These are phyloP conservation scores for Vanderwaltozyma tropicalis DNA, from an alignment of 805 yeast genomes.

Conservation along the genomic window DNA sequence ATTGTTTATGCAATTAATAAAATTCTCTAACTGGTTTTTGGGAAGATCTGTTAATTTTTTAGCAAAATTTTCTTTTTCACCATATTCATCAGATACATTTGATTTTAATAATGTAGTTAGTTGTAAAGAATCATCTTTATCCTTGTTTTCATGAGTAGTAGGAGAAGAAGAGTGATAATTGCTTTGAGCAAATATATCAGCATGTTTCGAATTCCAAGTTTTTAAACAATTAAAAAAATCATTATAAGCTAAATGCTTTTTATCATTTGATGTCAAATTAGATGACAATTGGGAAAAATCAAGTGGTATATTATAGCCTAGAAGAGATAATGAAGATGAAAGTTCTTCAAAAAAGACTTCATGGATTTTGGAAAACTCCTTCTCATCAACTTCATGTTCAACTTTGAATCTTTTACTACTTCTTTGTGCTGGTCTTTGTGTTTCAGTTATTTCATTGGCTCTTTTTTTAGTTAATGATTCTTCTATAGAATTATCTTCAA, in stretches of 20 bases:
- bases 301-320: constrained; percentile 6
- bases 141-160: constrained; percentile 2
- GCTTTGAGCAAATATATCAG: constrained; percentile 22
- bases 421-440: constrained; percentile 24
- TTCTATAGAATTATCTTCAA: background rate
- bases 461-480: constrained; percentile 5
- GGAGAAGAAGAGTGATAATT: constrained; percentile 6
- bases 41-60: constrained; percentile 7
- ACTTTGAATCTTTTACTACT: constrained; percentile 34
- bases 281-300: constrained; percentile 1
- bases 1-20: constrained; percentile 22
- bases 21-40: constrained; percentile 9
- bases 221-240: constrained; percentile 29
- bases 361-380: constrained; percentile 8
- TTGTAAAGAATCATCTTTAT: constrained; percentile 14
- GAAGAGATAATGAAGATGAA: constrained; percentile 1
- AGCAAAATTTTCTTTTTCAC: background rate
- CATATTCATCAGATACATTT: constrained; percentile 18
- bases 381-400: constrained; percentile 15
- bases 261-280: background rate
- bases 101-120: constrained; percentile 26
- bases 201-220: constrained; percentile 29
- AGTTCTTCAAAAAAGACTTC: constrained; percentile 13
- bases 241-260: constrained; percentile 2
- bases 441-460: constrained; percentile 13